Percentiles rank a stretch among this genome's conserved stretches.
phyloP scores from a whole-genome alignment of 2,329 filamentous ascomycete genomes.

The Monosporascus sp. region DNA sequence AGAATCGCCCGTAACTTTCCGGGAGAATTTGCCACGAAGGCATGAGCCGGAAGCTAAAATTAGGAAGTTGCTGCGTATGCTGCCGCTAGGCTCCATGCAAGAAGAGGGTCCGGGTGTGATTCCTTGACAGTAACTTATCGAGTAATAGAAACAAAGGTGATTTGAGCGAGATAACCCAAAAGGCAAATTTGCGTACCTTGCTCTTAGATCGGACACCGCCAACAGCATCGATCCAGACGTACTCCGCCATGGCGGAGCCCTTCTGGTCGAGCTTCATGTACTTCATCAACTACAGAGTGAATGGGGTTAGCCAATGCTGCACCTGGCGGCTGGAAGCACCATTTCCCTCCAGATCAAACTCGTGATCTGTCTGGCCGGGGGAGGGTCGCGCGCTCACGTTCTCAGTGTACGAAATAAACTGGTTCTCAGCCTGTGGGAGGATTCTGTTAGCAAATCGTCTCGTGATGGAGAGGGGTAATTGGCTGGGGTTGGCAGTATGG shows the following conservation, averaged over 20 bases:
- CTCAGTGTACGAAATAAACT: slow-evolving; percentile 27
- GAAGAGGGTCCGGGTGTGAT: background rate
- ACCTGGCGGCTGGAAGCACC: background rate
- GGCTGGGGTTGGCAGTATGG: slow-evolving; percentile 14
- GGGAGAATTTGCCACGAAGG: background rate
- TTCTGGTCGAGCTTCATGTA: slow-evolving; percentile 89
- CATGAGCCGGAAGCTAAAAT: background rate
- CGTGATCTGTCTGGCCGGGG: background rate
- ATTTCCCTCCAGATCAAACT: background rate
- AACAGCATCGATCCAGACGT: slow-evolving; percentile 87
- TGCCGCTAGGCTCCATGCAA: slow-evolving; percentile 2
- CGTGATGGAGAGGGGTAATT: slow-evolving; percentile 27
- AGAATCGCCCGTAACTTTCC: background rate
- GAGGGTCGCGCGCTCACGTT: slow-evolving; percentile 24
- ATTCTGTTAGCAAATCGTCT: slow-evolving; percentile 30
- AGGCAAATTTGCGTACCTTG: slow-evolving; percentile 62
- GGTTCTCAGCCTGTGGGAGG: slow-evolving; percentile 32
- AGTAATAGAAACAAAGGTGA: slow-evolving; percentile 20
- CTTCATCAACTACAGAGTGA: slow-evolving; percentile 69
- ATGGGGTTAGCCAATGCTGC: slow-evolving; percentile 12
- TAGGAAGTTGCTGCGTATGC: slow-evolving; percentile 7
- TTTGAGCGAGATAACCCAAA: slow-evolving; percentile 20
- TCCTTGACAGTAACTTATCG: slow-evolving; percentile 19
- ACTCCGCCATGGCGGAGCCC: slow-evolving; percentile 86
- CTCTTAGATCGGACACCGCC: slow-evolving; percentile 90